Base-by-base conservation (phyloP, 371 early-diverging fungal species). In the Chytridium lagenaria region DNA sequence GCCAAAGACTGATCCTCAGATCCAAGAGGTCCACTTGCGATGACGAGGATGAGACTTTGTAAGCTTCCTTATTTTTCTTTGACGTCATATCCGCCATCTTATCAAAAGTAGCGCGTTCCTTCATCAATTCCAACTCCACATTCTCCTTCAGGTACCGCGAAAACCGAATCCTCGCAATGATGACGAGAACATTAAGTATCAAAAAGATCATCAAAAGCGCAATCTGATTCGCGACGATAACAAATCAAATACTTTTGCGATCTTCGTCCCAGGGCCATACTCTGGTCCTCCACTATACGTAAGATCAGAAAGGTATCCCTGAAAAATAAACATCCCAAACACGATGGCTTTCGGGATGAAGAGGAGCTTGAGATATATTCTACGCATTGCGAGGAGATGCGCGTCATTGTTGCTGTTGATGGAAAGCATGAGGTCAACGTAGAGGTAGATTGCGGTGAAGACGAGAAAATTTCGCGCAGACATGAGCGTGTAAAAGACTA, bases 401-500 rank as follows among this genome's bases (percentile, higher is more conserved):
- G 34, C 5, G 33, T 63, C 63, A 30, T 26, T 55, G 15, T 10
- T 10, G 26, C 26, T 55, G 63, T 26, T 37, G 3, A 34, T 23
- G 33, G 63, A 16, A 3, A 63, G 36, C 63, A 16, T 23, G 12
- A 63, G 37, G 63, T 63, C 63, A 12, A 63, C 36, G 63, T 63
- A 63, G 26, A 63, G 15, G 28, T 16, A 34, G 36, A 63, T 2
- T 10, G 63, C 30, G 36, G 23, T 10, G 12, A 63, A 16, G 12
- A 63, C 34, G 33, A 63, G 36, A 2, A 7, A 16, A 23, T 26
- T 63, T 3, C 63, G 63, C 34, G 36, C 10, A 2, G 33, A 2
- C 33, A 63, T 63, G 12, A 63, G 63, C 7, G 33, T 23, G 63
- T 63, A 63, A 19, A 63, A 34, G 12, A 36, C 16, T 12, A 63